A percentile compares a stretch with the other conserved stretches of the same genome.
Evolutionary conservation across 306 rosid species (phyloP).

Genomic region (Vigna trinervia): DNA sequence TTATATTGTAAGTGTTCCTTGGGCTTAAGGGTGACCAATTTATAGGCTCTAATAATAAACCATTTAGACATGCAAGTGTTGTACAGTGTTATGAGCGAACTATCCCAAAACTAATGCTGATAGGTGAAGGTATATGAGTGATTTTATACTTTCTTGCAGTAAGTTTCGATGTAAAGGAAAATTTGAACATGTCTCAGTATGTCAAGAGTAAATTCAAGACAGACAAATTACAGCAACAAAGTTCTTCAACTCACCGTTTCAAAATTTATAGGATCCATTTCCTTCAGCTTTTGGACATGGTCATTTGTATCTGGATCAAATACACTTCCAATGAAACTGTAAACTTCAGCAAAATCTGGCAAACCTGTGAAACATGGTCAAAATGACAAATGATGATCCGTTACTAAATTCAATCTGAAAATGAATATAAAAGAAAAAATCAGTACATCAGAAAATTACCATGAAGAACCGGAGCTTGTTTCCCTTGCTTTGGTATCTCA

Average conservation of each 20-base stretch:
- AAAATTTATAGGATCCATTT: constrained; percentile 87
- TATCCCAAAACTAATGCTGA: neutral
- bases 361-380: constrained; percentile 52
- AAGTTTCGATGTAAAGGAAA: neutral
- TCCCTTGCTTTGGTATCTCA: constrained; percentile 59
- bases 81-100: too few species aligned
- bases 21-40: too few species aligned
- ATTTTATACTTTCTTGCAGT: neutral
- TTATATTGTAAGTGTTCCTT: too few species aligned
- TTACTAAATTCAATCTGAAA: neutral
- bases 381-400: constrained; percentile 7
- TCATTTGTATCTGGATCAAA: constrained; percentile 75
- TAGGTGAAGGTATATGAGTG: neutral
- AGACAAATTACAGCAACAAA: neutral
- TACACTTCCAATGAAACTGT: constrained; percentile 45
- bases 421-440: neutral
- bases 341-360: constrained; percentile 79
- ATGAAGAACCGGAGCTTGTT: constrained; percentile 54
- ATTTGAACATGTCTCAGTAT: neutral
- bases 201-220: neutral
- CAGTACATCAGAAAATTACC: constrained; percentile 53
- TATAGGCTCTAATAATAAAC: too few species aligned
- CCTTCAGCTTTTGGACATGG: constrained; percentile 76
- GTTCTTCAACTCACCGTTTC: constrained; percentile 68
- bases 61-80: too few species aligned